phyloP scores from a whole-genome alignment of 148 eudicot species.

The Rhododendron ferrugineum region DNA sequence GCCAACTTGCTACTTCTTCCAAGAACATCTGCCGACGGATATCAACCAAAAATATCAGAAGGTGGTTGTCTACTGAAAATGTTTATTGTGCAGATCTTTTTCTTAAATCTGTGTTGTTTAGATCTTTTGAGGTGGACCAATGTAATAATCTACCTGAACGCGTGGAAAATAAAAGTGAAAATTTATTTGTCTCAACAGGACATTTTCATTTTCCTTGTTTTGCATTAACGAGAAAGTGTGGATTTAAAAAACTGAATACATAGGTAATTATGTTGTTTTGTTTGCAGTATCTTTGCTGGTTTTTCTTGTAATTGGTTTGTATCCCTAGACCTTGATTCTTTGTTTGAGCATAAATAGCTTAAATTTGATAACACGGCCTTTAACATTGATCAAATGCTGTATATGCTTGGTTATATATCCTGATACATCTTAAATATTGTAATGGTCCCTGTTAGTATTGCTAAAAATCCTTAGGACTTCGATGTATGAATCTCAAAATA shows the following conservation, averaged over 20 bases:
- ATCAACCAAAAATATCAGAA: conserved; percentile 89
- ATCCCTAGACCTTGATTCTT: background rate
- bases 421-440: background rate
- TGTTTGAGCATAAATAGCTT: background rate
- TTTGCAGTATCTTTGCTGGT: background rate
- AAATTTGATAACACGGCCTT: background rate
- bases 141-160: background rate
- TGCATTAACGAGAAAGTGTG: background rate
- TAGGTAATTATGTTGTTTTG: background rate
- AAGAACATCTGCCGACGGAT: conserved; percentile 80
- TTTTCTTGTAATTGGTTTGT: background rate
- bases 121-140: background rate
- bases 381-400: background rate
- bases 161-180: background rate
- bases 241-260: background rate
- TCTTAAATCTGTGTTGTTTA: background rate
- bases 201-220: background rate
- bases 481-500: background rate
- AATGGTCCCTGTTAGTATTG: background rate
- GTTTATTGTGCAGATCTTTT: background rate
- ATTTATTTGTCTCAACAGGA: background rate
- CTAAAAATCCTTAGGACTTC: background rate
- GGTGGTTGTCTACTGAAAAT: conserved; percentile 41
- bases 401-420: background rate
- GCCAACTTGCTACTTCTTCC: conserved; percentile 94